phyloP scores from a whole-genome alignment of 768 basidiomycete species.

The Termitomyces sp. region DNA sequence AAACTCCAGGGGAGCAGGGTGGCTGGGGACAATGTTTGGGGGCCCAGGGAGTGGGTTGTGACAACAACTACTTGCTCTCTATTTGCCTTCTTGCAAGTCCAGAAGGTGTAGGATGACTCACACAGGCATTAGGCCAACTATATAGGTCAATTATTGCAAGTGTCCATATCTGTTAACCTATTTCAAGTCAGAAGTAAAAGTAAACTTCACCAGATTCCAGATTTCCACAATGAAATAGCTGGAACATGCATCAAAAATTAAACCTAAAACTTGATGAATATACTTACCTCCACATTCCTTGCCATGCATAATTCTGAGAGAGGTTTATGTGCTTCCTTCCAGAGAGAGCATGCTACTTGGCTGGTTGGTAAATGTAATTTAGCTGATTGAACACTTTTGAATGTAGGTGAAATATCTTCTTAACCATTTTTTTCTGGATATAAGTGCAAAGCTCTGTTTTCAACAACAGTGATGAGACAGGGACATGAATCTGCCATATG shows the following conservation, averaged over 20 bases:
- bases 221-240: no score
- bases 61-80: background rate
- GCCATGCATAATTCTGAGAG: background rate
- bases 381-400: conserved; percentile 14
- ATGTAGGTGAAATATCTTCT: background rate
- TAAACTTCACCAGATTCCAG: no score
- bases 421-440: background rate
- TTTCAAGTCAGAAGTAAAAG: no score
- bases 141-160: background rate
- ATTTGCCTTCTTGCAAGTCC: background rate
- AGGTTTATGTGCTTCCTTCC: conserved; percentile 12
- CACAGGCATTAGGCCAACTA: background rate
- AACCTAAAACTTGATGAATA: no score
- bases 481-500: background rate
- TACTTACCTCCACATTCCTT: background rate
- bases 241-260: background rate
- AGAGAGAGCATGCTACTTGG: conserved; percentile 19
- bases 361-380: conserved; percentile 19
- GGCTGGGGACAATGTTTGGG: no score
- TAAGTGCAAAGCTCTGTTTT: background rate
- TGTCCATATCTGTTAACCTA: no score
- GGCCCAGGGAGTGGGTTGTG: no score
- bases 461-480: background rate
- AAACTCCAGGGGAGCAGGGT: no score
- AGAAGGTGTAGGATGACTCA: background rate